A percentile compares a stretch with the other conserved stretches of the same genome.
These are phyloP conservation scores for Penicillium rolfsii DNA, from an alignment of 2,329 filamentous ascomycete genomes.

Conservation along the genomic window DNA sequence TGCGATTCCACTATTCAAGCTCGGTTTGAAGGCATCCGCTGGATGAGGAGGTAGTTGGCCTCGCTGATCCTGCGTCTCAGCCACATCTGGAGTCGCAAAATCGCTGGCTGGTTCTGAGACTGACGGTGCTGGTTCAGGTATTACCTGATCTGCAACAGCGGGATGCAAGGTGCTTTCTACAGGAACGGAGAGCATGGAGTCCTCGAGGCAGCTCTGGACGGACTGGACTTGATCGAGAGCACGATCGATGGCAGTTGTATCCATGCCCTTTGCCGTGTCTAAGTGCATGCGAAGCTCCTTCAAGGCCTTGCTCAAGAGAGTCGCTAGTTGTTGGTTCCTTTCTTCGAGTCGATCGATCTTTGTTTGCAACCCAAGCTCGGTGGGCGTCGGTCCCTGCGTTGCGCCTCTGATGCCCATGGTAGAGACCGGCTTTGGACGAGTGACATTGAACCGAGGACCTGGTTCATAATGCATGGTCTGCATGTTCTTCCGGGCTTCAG, in stretches of 20 bases:
- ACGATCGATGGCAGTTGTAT: constrained; percentile 34
- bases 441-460: constrained; percentile 29
- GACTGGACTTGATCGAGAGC: constrained; percentile 47
- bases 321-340: constrained; percentile 47
- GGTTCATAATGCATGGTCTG: constrained; percentile 49
- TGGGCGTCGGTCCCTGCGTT: constrained; percentile 17
- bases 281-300: constrained; percentile 45
- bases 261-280: constrained; percentile 29
- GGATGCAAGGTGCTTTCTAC: constrained; percentile 20
- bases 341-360: constrained; percentile 43
- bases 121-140: constrained; percentile 1
- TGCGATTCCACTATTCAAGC: constrained; percentile 14
- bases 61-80: constrained; percentile 11
- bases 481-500: constrained; percentile 52
- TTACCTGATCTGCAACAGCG: constrained; percentile 10
- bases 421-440: constrained; percentile 9
- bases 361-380: constrained; percentile 34
- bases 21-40: constrained; percentile 16
- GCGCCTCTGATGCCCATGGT: constrained; percentile 3
- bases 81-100: constrained; percentile 1
- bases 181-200: constrained; percentile 42
- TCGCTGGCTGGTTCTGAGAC: constrained; percentile 1
- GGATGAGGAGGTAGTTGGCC: constrained; percentile 3
- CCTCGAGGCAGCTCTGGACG: constrained; percentile 49
- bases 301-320: constrained; percentile 46